Evolutionary conservation across 495 filamentous ascomycete genomes (phyloP).

Genomic region (Xylaria acuta): DNA sequence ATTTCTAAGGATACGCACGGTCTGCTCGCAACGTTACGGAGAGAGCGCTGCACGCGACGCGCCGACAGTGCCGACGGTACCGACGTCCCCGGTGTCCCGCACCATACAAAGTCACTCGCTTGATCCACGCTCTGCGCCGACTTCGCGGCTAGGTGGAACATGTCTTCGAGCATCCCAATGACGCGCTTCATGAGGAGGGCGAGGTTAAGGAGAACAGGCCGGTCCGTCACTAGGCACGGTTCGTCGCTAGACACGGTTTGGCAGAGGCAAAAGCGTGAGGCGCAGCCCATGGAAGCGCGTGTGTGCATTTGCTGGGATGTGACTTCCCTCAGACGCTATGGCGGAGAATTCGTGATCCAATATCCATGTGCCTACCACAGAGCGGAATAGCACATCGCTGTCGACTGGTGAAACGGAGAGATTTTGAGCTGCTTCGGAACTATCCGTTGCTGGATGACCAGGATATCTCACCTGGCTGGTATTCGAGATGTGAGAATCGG

Average conservation of each 20-base stretch:
- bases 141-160: slow-evolving; percentile 16
- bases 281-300: not conserved
- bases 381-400: not conserved
- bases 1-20: slow-evolving; percentile 12
- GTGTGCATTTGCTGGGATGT: too few species aligned
- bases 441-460: not conserved
- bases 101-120: not conserved
- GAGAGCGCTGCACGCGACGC: slow-evolving; percentile 18
- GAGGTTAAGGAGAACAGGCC: slow-evolving; percentile 15
- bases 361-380: not conserved
- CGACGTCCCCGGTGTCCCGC: not conserved
- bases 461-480: not conserved
- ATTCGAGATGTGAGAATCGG: not conserved
- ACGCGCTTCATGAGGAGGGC: slow-evolving; percentile 17
- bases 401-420: not conserved
- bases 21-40: not conserved
- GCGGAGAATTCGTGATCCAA: too few species aligned
- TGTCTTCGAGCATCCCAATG: slow-evolving; percentile 24
- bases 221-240: slow-evolving; percentile 14
- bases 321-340: too few species aligned
- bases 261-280: not conserved
- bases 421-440: not conserved
- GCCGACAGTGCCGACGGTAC: not conserved
- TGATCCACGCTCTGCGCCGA: not conserved
- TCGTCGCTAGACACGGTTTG: slow-evolving; percentile 5